Percentiles rank a stretch among this genome's conserved stretches.
phyloP scores from a whole-genome alignment of 805 yeast genomes.

The Starmerella sp. region DNA sequence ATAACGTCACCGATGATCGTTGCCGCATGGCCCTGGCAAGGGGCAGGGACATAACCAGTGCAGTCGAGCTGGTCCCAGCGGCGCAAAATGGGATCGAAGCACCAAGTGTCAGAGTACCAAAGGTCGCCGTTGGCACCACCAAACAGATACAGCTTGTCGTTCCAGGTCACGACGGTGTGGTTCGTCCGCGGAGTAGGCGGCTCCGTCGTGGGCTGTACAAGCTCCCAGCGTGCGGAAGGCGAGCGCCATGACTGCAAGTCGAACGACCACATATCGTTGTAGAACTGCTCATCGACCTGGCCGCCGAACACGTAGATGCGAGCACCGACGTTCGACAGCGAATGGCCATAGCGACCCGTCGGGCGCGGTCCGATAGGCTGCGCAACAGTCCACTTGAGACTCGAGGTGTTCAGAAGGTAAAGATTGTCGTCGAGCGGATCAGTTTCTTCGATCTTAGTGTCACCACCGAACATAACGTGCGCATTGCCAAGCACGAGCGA shows the following conservation, averaged over 20 bases:
- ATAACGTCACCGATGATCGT: slow-evolving; percentile 65
- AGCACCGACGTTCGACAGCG: slow-evolving; percentile 59
- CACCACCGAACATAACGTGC: slow-evolving; percentile 92
- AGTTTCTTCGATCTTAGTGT: slow-evolving; percentile 57
- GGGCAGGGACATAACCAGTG: slow-evolving; percentile 66
- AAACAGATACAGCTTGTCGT: slow-evolving; percentile 69
- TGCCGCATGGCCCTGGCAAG: slow-evolving; percentile 86
- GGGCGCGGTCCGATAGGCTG: slow-evolving; percentile 68
- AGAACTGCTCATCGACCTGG: slow-evolving; percentile 71
- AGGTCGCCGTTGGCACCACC: slow-evolving; percentile 81
- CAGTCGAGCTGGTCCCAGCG: slow-evolving; percentile 64
- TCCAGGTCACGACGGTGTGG: slow-evolving; percentile 76
- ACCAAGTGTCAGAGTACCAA: slow-evolving; percentile 66
- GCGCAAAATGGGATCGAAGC: slow-evolving; percentile 57
- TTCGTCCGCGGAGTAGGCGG: slow-evolving; percentile 59
- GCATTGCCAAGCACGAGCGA: slow-evolving; percentile 89
- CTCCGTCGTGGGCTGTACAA: slow-evolving; percentile 43
- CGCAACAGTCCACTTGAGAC: slow-evolving; percentile 70
- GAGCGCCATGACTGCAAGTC: slow-evolving; percentile 78
- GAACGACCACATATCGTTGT: slow-evolving; percentile 74
- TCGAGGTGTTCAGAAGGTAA: slow-evolving; percentile 71
- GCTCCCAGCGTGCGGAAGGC: slow-evolving; percentile 76
- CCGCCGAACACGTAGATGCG: slow-evolving; percentile 85
- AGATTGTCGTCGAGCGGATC: slow-evolving; percentile 81
- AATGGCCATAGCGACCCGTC: slow-evolving; percentile 88